phyloP scores from a whole-genome alignment of 352 stramenopile species.

The Phytophthora agathidicida region DNA sequence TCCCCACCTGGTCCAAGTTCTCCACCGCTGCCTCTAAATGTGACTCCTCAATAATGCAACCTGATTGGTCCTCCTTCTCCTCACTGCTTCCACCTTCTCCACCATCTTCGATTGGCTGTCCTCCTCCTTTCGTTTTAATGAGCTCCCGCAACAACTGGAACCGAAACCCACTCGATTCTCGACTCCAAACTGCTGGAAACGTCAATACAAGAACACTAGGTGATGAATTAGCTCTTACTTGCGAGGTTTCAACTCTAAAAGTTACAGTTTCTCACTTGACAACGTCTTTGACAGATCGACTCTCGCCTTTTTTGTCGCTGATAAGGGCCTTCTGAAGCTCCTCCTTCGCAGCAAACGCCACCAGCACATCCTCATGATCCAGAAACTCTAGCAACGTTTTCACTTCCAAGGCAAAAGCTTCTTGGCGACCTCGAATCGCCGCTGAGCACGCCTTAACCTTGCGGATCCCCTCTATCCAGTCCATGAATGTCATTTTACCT shows the following conservation, averaged over 20 bases:
- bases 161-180: slow-evolving; percentile 40
- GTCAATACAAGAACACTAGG: slow-evolving; percentile 10
- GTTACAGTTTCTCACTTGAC: slow-evolving; percentile 16
- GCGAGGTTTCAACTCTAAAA: background rate
- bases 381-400: slow-evolving; percentile 29
- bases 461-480: slow-evolving; percentile 13
- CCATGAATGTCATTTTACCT: background rate
- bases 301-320: background rate
- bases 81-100: slow-evolving; percentile 2
- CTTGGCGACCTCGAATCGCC: slow-evolving; percentile 5
- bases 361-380: slow-evolving; percentile 41
- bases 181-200: background rate
- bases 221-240: slow-evolving; percentile 4
- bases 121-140: slow-evolving; percentile 18
- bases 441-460: slow-evolving; percentile 6
- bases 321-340: slow-evolving; percentile 28
- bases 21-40: slow-evolving; percentile 23
- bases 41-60: background rate
- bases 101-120: background rate
- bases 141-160: slow-evolving; percentile 61
- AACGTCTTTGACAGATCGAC: slow-evolving; percentile 17
- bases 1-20: slow-evolving; percentile 11
- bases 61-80: background rate
- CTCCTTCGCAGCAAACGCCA: slow-evolving; percentile 52
- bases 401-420: background rate